Percentiles rank a stretch among this genome's conserved stretches.
phyloP scores from a whole-genome alignment of 306 rosid genomes.

The Acmispon strigosus region DNA sequence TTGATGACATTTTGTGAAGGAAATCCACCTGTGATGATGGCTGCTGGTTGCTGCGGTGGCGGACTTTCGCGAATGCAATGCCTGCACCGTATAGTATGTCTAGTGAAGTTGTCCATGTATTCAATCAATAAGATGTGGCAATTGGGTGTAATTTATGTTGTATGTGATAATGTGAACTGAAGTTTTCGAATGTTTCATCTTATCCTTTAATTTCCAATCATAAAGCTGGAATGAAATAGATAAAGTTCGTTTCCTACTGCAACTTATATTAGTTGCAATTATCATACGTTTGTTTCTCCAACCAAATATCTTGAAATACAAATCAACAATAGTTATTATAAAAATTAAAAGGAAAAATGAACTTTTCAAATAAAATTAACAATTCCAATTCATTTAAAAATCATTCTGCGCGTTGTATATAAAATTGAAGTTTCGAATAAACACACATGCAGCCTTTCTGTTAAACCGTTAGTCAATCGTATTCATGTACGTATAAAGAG shows the following conservation, averaged over 20 bases:
- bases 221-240: slow-evolving; percentile 14
- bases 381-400: neutral
- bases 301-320: no score
- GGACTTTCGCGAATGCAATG: slow-evolving; percentile 17
- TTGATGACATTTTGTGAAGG: slow-evolving; percentile 55
- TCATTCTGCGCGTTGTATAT: no score
- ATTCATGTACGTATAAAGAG: slow-evolving; percentile 45
- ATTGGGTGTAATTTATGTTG: slow-evolving; percentile 59
- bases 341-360: no score
- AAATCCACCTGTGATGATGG: slow-evolving; percentile 9
- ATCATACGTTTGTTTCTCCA: no score
- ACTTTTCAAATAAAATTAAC: neutral
- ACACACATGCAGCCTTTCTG: neutral
- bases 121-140: slow-evolving; percentile 48
- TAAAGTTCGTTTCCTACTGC: neutral
- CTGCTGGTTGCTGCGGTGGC: slow-evolving; percentile 24
- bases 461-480: slow-evolving; percentile 42
- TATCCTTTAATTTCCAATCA: slow-evolving; percentile 37
- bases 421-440: slow-evolving; percentile 7
- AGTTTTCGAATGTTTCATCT: slow-evolving; percentile 29
- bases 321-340: no score
- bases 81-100: slow-evolving; percentile 31
- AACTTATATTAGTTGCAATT: neutral
- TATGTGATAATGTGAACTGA: slow-evolving; percentile 45
- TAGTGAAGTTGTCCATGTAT: slow-evolving; percentile 44